Base-by-base conservation (phyloP, 257 asterid genomes). In the Solanum sparsipilum region DNA sequence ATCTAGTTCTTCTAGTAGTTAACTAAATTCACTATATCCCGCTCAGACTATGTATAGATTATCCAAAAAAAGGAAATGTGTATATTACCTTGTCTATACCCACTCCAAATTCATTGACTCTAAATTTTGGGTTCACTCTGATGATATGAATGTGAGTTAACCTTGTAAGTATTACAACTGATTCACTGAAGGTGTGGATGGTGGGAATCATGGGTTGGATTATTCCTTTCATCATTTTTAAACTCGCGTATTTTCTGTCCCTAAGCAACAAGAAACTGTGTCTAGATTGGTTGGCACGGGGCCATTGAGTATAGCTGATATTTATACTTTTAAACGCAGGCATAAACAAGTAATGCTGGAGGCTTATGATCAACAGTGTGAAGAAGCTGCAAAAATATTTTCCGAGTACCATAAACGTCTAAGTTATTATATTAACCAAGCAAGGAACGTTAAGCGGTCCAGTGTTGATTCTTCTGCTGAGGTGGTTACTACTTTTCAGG, bases 371-470 rank as follows among this genome's bases (percentile, higher is more conserved):
- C 98, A 95, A 87, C 99, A 95, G 86, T 93, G 99, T 89, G 96
- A 95, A 87, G 99, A 97, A 92, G 99, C 99, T n/a, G 97, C 98
- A 68, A 97, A 94, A 91, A 95, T 97, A 89, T 97, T 95, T 94
- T 93, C 98, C 0, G 99, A 95, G 93, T 97, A 96, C 89, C 99
- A 97, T 92, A 97, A 96, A 88, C 96, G 98, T 76, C 93, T 97
- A 13, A 90, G 92, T 35, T 74, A 90, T 89, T 96, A 96, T 93
- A 96, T 97, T 32, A 94, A 91, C 90, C 96, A 95, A 93, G 99
- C 98, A 87, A 94, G 95, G 91, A 94, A 96, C 88, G 93, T 96
- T 84, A 96, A 92, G 90, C 91, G 94, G 89, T 94, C 94, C 81
- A 93, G 91, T 63, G 88, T 88, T 34, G 94, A 94, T 85, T 92